Percentiles rank a stretch among this genome's conserved stretches.
Evolutionary conservation across 257 asterid genomes (phyloP).

Genomic region (Petrea volubilis): DNA sequence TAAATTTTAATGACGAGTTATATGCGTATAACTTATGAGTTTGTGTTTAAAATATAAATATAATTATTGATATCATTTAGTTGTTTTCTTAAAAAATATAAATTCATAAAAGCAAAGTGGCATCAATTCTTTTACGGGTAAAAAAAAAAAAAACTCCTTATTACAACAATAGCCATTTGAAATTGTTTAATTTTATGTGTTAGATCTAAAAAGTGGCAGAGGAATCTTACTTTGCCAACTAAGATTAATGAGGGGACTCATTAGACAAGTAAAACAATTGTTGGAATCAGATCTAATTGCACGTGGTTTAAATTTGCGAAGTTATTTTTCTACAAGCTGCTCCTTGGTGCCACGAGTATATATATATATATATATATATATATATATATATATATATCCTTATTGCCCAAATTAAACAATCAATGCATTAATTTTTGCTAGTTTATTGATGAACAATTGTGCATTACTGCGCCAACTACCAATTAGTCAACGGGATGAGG

Average conservation of each 20-base stretch:
- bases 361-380: too few species aligned
- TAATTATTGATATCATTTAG: too few species aligned
- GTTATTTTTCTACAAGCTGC: neutral
- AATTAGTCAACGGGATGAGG: too few species aligned
- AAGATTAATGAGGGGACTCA: slow-evolving; percentile 1
- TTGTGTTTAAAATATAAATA: too few species aligned
- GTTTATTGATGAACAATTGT: neutral
- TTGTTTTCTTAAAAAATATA: too few species aligned
- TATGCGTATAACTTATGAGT: too few species aligned
- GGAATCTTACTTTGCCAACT: slow-evolving; percentile 32
- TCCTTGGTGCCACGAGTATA: slow-evolving; percentile 16
- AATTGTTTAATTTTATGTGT: neutral
- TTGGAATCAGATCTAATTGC: slow-evolving; percentile 37
- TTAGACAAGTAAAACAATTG: neutral
- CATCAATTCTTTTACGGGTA: too few species aligned
- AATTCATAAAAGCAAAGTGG: too few species aligned
- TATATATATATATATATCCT: too few species aligned
- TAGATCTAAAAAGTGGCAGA: slow-evolving; percentile 6
- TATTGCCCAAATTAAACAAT: slow-evolving; percentile 1
- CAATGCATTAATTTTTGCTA: neutral
- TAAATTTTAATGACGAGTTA: too few species aligned
- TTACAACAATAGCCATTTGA: neutral
- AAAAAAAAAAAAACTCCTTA: too few species aligned
- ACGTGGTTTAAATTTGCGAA: slow-evolving; percentile 28
- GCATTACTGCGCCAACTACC: too few species aligned